These are phyloP conservation scores for Blastocystis sp. DNA, from an alignment of 352 stramenopile species.

Conservation along the genomic window DNA sequence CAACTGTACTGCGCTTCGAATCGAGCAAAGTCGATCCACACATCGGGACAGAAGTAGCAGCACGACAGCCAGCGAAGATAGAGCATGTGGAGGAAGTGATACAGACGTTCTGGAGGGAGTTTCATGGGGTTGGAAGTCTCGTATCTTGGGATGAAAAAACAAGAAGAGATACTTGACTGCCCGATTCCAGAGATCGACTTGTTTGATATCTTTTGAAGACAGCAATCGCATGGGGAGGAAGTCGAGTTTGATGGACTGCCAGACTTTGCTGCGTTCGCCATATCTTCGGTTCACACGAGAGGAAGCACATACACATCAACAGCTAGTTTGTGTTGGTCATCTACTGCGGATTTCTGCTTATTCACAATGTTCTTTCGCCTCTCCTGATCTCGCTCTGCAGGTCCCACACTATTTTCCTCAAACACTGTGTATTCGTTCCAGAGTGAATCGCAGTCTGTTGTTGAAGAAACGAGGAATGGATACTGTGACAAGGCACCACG, in stretches of 20 bases:
- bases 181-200: constrained; percentile 32
- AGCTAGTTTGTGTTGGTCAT: constrained; percentile 46
- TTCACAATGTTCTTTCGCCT: neutral
- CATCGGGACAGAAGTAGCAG: constrained; percentile 31
- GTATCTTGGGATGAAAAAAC: neutral
- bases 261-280: neutral
- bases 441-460: neutral
- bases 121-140: constrained; percentile 36
- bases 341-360: constrained; percentile 4
- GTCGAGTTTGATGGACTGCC: constrained; percentile 21
- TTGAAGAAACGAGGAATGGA: neutral
- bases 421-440: constrained; percentile 50
- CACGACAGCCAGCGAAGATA: constrained; percentile 34
- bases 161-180: neutral
- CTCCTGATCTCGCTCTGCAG: neutral
- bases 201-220: neutral
- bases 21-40: constrained; percentile 18
- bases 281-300: neutral
- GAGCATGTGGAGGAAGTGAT: constrained; percentile 36
- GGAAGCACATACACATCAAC: neutral
- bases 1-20: constrained; percentile 26
- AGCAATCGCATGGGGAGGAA: constrained; percentile 2
- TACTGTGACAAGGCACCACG: constrained; percentile 40
- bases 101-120: neutral
- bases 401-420: constrained; percentile 5